A percentile compares a stretch with the other conserved stretches of the same genome.
Evolutionary conservation across 2,329 filamentous ascomycete species (phyloP).

Genomic region (Ilyonectria mors-panacis): DNA sequence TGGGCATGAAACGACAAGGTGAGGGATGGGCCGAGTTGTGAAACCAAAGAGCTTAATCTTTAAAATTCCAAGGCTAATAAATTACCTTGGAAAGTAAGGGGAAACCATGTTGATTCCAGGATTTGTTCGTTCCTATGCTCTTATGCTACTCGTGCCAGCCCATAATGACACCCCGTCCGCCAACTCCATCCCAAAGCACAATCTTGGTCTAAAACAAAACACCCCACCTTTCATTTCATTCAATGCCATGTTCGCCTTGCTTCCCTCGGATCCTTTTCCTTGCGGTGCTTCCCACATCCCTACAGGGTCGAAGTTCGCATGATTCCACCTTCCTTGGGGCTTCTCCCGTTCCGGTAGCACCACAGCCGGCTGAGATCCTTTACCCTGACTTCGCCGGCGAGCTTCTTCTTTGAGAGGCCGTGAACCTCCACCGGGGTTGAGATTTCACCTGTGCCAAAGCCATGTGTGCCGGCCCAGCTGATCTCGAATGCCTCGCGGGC

Average conservation of each 20-base stretch:
- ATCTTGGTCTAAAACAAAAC: background rate
- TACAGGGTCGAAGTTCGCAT: conserved; percentile 58
- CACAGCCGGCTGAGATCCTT: conserved; percentile 74
- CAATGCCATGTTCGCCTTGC: background rate
- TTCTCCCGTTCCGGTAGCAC: conserved; percentile 73
- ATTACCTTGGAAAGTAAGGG: too few species aligned
- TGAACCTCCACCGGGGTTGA: conserved; percentile 57
- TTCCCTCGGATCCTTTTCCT: background rate
- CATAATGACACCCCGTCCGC: background rate
- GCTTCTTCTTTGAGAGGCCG: conserved; percentile 48
- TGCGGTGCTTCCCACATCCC: conserved; percentile 31
- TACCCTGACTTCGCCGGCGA: conserved; percentile 62
- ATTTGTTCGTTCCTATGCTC: too few species aligned
- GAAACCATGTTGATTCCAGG: too few species aligned
- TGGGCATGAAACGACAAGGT: too few species aligned
- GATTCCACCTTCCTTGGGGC: conserved; percentile 62
- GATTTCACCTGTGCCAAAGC: conserved; percentile 55
- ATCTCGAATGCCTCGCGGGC: conserved; percentile 64
- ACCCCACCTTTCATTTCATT: background rate
- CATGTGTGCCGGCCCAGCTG: conserved; percentile 60
- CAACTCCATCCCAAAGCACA: background rate
- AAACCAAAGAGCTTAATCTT: too few species aligned
- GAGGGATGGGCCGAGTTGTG: too few species aligned
- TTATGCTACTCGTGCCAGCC: too few species aligned
- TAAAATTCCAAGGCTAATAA: too few species aligned